Base-by-base conservation (phyloP, 176 grass and related monocot species). In the Avena sativa region DNA sequence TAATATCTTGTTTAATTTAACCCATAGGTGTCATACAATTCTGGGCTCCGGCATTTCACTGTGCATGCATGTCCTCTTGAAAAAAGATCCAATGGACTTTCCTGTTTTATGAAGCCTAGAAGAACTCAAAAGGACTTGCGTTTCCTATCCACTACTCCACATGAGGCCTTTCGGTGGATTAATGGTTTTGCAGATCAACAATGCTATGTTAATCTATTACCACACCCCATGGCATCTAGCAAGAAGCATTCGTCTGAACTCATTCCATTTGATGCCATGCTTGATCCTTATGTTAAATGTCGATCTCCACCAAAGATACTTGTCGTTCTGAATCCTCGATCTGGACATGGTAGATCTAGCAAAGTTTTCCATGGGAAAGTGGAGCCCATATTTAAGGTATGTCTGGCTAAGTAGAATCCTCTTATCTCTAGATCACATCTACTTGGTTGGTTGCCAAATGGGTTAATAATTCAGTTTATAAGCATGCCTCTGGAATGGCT, bases 351-450 rank as follows among this genome's bases (percentile, higher is more conserved):
- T 73, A 90, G 97, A 89, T 96, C 94, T 84, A 99, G 94, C 89
- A 99, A 96, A 92, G 89, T 97, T 81, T 99, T 96, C 77, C 92
- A 99, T 17, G 89, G 91, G 81, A 96, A 99, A 89, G 92, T 99
- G 81, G 97, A 99, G 83, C 94, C 97, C 50, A 97, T 99, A 85
- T 99, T 99, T 87, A 99, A 99, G 94, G 97, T 99, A 88, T 80
- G 83, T 83, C 64, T 92, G 71, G 65, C 47, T 88, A 73, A 67
- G 71, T 78, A 57, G 43, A 78, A 79, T 23, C 78, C n/a, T 80
- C 75, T 91, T 72, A 57, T 88, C 56, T 72, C 55, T 44, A 56
- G 25, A 50, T 86, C 43, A 20, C 50, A 82, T 86, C 26, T 89
- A 43, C 28, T 59, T 70, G 19, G 53, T 17, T 49, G 21, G 15